Base-by-base conservation (phyloP, 768 basidiomycete species). In the Podaxis sp. region DNA sequence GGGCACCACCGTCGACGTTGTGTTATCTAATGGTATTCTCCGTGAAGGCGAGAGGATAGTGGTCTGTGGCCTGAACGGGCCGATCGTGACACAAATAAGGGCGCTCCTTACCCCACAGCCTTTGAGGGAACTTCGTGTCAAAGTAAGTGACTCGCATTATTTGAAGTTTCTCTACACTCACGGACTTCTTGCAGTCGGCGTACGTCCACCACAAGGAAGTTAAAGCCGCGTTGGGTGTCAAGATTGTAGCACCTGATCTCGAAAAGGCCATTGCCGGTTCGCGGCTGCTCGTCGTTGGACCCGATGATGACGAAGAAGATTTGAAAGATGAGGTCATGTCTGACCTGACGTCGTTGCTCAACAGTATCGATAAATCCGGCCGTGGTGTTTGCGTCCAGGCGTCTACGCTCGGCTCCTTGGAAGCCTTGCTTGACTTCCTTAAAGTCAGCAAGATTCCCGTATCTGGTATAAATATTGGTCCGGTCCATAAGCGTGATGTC, bases 231-330 rank as follows among this genome's bases (percentile, higher is more conserved):
- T 82, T 97, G 55, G 96, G 97, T 72, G 90, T 99, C 73, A 99
- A 99, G 80, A 86, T 99, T 64, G 85, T 89, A 48, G 97, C 94
- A 0, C 90, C 96, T 1, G 96, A 97, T 71, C 85, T 99, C 19
- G 97, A 99, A 70, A 98, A 98, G 74, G 96, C 97, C 12, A 96
- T 99, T 65, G 96, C 96, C 64, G 97, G 97, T 69, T 98, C 96
- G 44, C 89, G 94, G 8, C 79, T 99, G 56, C 85, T 99, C 54
- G 93, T 99, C 33, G 85, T 90, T 53, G 93, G 96, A 17, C 94
- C 95, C 57, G 96, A 99, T 68, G 96, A 99, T 67, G 96, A 99
- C 67, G 96, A 98, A 71, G 96, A 97, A 54, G 95, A 95, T 42
- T 77, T 98, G 36, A 89, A 87, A 72, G 95, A 97, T 57, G 94